Conservation (phyloP, 2,329 filamentous ascomycete genomes). For the Cytospora mali region DNA sequence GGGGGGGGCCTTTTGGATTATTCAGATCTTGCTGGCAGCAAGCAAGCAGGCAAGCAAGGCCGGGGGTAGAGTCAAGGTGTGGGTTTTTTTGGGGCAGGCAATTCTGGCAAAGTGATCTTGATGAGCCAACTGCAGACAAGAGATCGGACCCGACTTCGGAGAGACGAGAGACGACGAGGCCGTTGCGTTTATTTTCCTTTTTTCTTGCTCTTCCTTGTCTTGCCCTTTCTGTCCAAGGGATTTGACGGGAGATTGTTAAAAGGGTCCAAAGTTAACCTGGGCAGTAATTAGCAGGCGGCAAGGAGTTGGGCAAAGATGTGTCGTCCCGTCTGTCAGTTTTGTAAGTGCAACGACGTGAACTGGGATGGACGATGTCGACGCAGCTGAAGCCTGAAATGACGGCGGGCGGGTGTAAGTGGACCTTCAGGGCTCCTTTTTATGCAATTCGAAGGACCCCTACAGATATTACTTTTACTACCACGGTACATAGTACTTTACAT, state of each 20-base stretch:
- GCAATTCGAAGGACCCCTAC: neutral
- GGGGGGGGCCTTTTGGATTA: constrained; percentile 10
- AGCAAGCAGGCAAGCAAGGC: neutral
- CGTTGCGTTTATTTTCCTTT: constrained; percentile 12
- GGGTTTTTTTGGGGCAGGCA: constrained; percentile 14
- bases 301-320: neutral
- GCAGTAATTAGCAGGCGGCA: neutral
- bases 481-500: neutral
- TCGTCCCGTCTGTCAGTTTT: constrained; percentile 3
- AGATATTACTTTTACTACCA: neutral
- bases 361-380: constrained; percentile 22
- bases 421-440: neutral
- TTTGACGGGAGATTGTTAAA: neutral
- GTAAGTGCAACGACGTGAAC: constrained; percentile 4
- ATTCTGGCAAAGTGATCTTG: constrained; percentile 5
- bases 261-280: neutral
- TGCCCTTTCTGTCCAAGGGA: too few relatives aligned
- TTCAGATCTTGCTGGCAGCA: constrained; percentile 21
- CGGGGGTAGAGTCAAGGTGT: constrained; percentile 7
- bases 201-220: too few relatives aligned
- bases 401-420: constrained; percentile 25
- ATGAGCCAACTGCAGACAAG: constrained; percentile 10
- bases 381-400: constrained; percentile 13
- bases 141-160: constrained; percentile 17
- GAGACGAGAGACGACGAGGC: constrained; percentile 22